Conservation (phyloP, 1,139 yeast species). For the Casaregolazyma suthepensis region DNA sequence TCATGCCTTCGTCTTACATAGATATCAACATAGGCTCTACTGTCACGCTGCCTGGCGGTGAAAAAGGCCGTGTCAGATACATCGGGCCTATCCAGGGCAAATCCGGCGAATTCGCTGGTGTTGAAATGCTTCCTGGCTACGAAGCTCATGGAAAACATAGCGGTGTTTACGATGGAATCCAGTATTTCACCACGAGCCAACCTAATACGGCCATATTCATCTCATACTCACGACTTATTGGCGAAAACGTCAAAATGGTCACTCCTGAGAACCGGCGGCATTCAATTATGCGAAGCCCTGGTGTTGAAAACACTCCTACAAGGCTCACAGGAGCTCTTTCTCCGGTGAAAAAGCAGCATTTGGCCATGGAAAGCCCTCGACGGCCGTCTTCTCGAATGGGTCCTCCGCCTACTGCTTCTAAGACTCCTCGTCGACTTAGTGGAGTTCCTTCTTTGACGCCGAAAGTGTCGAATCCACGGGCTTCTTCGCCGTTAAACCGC, state of each 20-base stretch:
- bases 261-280: not conserved
- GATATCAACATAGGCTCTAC: conserved; percentile 34
- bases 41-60: conserved; percentile 38
- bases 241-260: not conserved
- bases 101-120: conserved; percentile 78
- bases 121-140: conserved; percentile 68
- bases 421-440: conserved; percentile 3
- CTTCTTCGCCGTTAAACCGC: not conserved
- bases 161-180: conserved; percentile 55
- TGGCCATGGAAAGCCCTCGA: not conserved
- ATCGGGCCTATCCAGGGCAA: conserved; percentile 72
- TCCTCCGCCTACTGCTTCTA: not conserved
- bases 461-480: not conserved
- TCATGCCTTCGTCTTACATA: not conserved
- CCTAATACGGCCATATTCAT: conserved; percentile 72
- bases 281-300: not conserved
- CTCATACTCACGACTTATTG: conserved; percentile 55
- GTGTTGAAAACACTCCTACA: conserved; percentile 1
- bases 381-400: conserved; percentile 5
- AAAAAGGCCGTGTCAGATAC: conserved; percentile 57
- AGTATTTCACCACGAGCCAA: conserved; percentile 55
- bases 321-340: not conserved
- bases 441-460: conserved; percentile 4
- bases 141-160: conserved; percentile 66
- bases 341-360: not conserved